These are phyloP conservation scores for Neonectria magnoliae DNA, from an alignment of 2,329 filamentous ascomycete genomes.

Conservation along the genomic window DNA sequence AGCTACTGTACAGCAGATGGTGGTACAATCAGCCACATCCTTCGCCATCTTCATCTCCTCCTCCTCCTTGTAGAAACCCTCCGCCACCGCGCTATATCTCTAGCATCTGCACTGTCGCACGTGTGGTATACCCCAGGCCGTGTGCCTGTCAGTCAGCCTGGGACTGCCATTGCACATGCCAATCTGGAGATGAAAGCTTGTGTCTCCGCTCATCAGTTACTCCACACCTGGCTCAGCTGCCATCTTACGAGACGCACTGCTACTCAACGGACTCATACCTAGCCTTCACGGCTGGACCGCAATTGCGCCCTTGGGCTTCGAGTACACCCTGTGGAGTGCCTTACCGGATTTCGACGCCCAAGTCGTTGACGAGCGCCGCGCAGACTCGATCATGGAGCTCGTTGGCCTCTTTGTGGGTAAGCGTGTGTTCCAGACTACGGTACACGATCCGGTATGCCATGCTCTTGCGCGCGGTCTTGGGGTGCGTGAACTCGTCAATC, in stretches of 20 bases:
- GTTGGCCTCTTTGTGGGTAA: slow-evolving; percentile 86
- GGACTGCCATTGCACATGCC: slow-evolving; percentile 21
- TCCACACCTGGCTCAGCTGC: slow-evolving; percentile 34
- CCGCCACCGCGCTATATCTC: slow-evolving; percentile 10
- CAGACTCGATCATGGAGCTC: slow-evolving; percentile 76
- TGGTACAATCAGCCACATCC: slow-evolving; percentile 16
- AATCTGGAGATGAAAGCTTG: slow-evolving; percentile 26
- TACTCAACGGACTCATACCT: not conserved
- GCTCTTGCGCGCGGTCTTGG: slow-evolving; percentile 83
- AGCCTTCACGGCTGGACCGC: not conserved
- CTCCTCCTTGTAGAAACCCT: not conserved
- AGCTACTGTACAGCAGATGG: slow-evolving; percentile 14
- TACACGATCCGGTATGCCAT: slow-evolving; percentile 95
- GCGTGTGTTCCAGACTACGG: slow-evolving; percentile 87
- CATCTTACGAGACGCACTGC: not conserved
- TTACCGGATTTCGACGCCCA: slow-evolving; percentile 75
- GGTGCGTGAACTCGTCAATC: slow-evolving; percentile 88
- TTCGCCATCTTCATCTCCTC: slow-evolving; percentile 1
- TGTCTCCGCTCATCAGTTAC: slow-evolving; percentile 29
- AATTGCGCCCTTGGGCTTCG: not conserved
- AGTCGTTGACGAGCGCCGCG: slow-evolving; percentile 69
- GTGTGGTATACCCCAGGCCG: slow-evolving; percentile 21
- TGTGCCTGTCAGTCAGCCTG: slow-evolving; percentile 13
- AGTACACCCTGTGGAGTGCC: slow-evolving; percentile 7
- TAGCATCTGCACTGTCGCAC: slow-evolving; percentile 14